A percentile compares a stretch with the other conserved stretches of the same genome.
These are phyloP conservation scores for Colletotrichum tanaceti DNA, from an alignment of 2,329 filamentous ascomycete species.

Conservation along the genomic window DNA sequence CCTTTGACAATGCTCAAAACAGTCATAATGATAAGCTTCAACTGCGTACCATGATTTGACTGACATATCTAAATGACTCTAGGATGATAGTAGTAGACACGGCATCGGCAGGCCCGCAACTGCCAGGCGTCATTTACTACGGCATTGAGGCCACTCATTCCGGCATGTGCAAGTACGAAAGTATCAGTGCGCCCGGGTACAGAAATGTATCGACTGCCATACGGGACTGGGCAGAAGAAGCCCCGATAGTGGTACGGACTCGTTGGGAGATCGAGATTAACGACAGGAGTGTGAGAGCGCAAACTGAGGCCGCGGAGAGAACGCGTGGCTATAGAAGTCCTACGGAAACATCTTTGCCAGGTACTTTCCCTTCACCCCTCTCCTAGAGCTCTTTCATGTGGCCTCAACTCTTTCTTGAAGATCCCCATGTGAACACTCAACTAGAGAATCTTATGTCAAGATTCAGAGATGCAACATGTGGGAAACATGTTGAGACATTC, in stretches of 20 bases:
- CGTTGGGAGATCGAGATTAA: constrained; percentile 72
- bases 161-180: constrained; percentile 78
- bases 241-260: constrained; percentile 63
- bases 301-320: constrained; percentile 59
- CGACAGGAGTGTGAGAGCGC: constrained; percentile 58
- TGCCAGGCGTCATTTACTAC: constrained; percentile 77
- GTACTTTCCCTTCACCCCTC: not conserved
- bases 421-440: no score
- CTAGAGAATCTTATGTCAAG: no score
- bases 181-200: constrained; percentile 73
- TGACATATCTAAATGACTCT: not conserved
- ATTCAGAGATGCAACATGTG: no score
- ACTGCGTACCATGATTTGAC: not conserved
- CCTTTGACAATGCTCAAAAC: no score
- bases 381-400: not conserved
- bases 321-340: constrained; percentile 42
- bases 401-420: not conserved
- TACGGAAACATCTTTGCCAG: constrained; percentile 42
- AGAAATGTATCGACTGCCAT: constrained; percentile 61
- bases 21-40: not conserved
- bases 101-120: constrained; percentile 74
- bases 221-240: constrained; percentile 64
- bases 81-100: constrained; percentile 75
- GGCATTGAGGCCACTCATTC: constrained; percentile 81
- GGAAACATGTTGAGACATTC: not conserved